phyloP scores from a whole-genome alignment of 2,329 filamentous ascomycete species.

The Exophiala calicioides region DNA sequence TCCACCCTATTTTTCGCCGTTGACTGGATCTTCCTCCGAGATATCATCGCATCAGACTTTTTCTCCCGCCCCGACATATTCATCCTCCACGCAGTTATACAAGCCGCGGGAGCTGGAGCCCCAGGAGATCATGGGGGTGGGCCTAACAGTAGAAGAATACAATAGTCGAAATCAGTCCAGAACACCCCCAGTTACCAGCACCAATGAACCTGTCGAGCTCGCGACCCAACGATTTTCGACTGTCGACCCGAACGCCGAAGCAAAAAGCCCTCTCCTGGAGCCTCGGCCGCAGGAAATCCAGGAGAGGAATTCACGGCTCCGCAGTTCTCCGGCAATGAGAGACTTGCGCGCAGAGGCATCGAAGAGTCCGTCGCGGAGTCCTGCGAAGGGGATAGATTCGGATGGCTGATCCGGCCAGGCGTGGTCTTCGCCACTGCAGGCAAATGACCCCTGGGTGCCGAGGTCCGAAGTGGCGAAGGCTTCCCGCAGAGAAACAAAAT shows the following conservation, averaged over 20 bases:
- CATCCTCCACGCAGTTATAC: not conserved
- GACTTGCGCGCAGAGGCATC: constrained; percentile 14
- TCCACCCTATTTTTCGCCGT: too few relatives aligned
- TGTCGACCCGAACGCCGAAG: constrained; percentile 4
- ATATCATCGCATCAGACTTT: too few relatives aligned
- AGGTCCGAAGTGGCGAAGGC: too few relatives aligned
- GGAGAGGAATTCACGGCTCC: constrained; percentile 11
- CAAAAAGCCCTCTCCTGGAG: constrained; percentile 10
- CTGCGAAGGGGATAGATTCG: constrained; percentile 2
- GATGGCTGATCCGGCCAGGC: constrained; percentile 7
- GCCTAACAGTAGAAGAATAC: constrained; percentile 19
- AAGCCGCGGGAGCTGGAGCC: constrained; percentile 15
- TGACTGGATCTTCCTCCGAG: too few relatives aligned
- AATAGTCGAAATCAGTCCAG: constrained; percentile 16
- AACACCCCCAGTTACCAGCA: constrained; percentile 2
- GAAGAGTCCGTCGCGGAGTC: constrained; percentile 13
- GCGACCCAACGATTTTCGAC: constrained; percentile 18
- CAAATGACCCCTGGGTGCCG: too few relatives aligned
- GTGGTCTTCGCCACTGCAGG: not conserved
- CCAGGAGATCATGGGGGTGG: constrained; percentile 24
- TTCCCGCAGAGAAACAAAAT: too few relatives aligned
- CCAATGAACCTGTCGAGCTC: constrained; percentile 20
- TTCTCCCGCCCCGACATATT: constrained; percentile 18
- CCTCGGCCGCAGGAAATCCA: not conserved
- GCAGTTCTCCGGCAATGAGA: constrained; percentile 10